Evolutionary conservation across 768 basidiomycete species (phyloP), one percentile per base, ranked within the genome.

Genomic region (Dioszegia hungarica): DNA sequence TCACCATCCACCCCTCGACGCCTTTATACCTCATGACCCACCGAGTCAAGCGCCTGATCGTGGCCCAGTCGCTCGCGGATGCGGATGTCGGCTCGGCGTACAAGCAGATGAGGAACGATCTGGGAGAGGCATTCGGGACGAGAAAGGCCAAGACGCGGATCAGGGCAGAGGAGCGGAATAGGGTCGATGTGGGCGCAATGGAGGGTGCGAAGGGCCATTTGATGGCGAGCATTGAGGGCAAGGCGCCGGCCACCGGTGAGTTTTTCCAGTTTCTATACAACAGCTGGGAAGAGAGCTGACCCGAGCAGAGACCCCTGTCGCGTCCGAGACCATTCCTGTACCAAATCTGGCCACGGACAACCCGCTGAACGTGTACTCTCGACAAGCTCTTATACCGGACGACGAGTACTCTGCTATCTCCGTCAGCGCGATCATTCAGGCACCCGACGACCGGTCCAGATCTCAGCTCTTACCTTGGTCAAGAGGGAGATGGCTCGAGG

Each of bases 51-150:
- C 84, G 87, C 8, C 80, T 94, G 43, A 37, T 51, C 40, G 31
- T 25, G 8, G 12, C n/a, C 3, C 28, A 34, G 19, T n/a, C n/a
- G n/a, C 17, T 28, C 4, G 39, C 33, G 11, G 28, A 6, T 11
- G n/a, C 39, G 39, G 22, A 31, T 20, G 41, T n/a, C n/a, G n/a
- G n/a, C n/a, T n/a, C n/a, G n/a, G n/a, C n/a, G n/a, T 84, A 82
- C 56, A 77, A 81, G 37, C 81, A 85, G 48, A 86, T 86, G 15
- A 82, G 86, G 38, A 88, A 83, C 53, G 80, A 83, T n/a, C 82
- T 99, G 1, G 92, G 94, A 29, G 86, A 91, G 74, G 84, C 88
- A 1, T 99, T 99, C 62, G 94, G 94, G 20, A 94, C 92, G 24
- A 89, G 91, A 78, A 98, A 95, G 73, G 90, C 91, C 41, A 87